These are phyloP conservation scores for Trichothecium sympodiale DNA, from an alignment of 2,329 filamentous ascomycete genomes.

Conservation along the genomic window DNA sequence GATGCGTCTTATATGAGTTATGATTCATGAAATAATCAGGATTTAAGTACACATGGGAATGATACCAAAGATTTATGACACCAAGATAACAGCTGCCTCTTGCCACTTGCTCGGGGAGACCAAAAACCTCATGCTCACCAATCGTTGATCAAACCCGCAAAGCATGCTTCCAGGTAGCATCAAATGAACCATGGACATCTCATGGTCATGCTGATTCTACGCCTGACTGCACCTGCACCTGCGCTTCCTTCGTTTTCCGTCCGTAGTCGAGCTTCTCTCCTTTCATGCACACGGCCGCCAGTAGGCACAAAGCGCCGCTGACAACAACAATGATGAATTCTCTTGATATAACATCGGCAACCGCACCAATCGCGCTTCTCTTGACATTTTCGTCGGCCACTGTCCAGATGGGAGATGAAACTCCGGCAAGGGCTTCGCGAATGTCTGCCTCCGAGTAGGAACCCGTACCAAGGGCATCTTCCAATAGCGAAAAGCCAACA, in stretches of 20 bases:
- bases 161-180: too few species aligned
- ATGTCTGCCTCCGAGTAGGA: constrained; percentile 13
- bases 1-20: too few species aligned
- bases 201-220: too few species aligned
- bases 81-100: too few species aligned
- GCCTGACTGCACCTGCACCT: too few species aligned
- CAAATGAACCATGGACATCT: too few species aligned
- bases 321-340: constrained; percentile 16
- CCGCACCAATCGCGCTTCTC: constrained; percentile 10
- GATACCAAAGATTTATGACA: too few species aligned
- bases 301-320: constrained; percentile 13
- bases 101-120: background rate
- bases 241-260: background rate
- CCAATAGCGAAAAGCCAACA: constrained; percentile 14
- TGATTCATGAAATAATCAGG: too few species aligned
- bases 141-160: too few species aligned
- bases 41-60: too few species aligned
- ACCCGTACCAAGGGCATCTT: constrained; percentile 8
- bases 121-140: too few species aligned
- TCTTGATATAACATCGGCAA: constrained; percentile 14
- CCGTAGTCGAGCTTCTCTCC: constrained; percentile 16
- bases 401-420: constrained; percentile 13
- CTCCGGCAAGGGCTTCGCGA: constrained; percentile 15
- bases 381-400: constrained; percentile 9
- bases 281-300: constrained; percentile 15